Evolutionary conservation across 257 asterid genomes (phyloP).

Genomic region (Vinca minor): DNA sequence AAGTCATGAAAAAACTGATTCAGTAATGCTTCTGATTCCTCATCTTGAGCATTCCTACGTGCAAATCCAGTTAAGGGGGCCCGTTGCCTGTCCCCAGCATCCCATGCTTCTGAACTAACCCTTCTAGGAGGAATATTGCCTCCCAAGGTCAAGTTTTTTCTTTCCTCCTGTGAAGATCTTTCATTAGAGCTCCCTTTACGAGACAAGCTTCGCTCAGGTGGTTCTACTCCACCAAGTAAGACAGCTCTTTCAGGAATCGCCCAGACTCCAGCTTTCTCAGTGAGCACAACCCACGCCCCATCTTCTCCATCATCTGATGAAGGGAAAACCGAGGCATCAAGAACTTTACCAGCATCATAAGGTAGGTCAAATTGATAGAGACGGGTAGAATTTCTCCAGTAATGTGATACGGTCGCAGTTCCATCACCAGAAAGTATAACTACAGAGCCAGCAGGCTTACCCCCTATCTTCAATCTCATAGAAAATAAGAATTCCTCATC

Average conservation of each 20-base stretch:
- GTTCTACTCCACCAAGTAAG: constrained; percentile 85
- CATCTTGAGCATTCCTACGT: constrained; percentile 69
- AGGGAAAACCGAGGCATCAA: constrained; percentile 84
- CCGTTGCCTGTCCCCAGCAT: constrained; percentile 64
- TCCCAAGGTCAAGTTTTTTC: constrained; percentile 43
- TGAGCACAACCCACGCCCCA: constrained; percentile 90
- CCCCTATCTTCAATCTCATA: constrained; percentile 80
- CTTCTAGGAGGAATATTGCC: constrained; percentile 68
- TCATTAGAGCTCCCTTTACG: constrained; percentile 89
- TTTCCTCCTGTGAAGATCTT: constrained; percentile 55
- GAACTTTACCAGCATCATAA: constrained; percentile 87
- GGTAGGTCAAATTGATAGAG: constrained; percentile 93
- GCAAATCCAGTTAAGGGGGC: constrained; percentile 49
- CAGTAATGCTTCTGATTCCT: constrained; percentile 84
- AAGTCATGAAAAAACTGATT: constrained; percentile 79
- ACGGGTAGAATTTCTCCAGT: constrained; percentile 72
- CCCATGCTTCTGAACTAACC: constrained; percentile 80
- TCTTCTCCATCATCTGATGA: constrained; percentile 60
- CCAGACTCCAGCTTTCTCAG: constrained; percentile 97
- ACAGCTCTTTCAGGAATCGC: constrained; percentile 95
- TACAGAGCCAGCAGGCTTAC: constrained; percentile 87
- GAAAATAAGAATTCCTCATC: constrained; percentile 80
- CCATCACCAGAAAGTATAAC: constrained; percentile 88
- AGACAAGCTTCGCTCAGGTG: constrained; percentile 90
- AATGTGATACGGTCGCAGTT: constrained; percentile 93